These are phyloP conservation scores for Sphagnum contortum DNA, from an alignment of 225 moss, liverwort and hornwort genomes.

Conservation along the genomic window DNA sequence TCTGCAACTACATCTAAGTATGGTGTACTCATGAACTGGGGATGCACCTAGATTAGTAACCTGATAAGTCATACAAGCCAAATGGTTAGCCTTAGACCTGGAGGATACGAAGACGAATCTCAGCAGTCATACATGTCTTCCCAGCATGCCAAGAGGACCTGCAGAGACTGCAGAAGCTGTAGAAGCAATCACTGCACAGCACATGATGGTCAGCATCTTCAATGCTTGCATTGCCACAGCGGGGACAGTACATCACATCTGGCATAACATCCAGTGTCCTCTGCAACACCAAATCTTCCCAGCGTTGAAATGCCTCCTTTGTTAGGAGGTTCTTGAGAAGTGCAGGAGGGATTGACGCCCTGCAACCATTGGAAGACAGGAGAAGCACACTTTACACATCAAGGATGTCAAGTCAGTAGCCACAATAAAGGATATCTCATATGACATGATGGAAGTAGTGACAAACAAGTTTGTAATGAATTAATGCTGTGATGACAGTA, in stretches of 20 bases:
- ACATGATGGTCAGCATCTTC: constrained; percentile 71
- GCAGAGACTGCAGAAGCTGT: constrained; percentile 73
- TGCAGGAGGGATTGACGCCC: constrained; percentile 34
- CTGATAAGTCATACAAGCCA: too few species aligned
- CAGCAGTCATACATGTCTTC: constrained; percentile 54
- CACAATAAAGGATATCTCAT: too few species aligned
- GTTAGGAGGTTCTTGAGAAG: constrained; percentile 45
- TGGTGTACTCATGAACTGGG: too few species aligned
- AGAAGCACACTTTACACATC: too few species aligned
- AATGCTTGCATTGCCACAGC: constrained; percentile 51
- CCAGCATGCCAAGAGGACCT: constrained; percentile 60
- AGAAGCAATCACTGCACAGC: constrained; percentile 61
- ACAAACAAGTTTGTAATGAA: too few species aligned
- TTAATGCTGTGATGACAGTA: too few species aligned
- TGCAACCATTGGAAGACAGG: not conserved
- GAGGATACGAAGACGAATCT: constrained; percentile 43
- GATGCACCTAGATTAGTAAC: too few species aligned
- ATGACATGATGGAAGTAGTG: too few species aligned
- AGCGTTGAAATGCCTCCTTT: constrained; percentile 45
- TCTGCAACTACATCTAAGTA: too few species aligned
- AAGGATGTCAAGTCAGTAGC: too few species aligned
- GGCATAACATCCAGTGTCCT: constrained; percentile 64
- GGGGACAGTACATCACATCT: constrained; percentile 71
- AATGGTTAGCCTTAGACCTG: constrained; percentile 12
- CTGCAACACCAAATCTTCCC: constrained; percentile 58